Conservation (phyloP, 345 rosid species). For the Noccaea bulbosa region DNA sequence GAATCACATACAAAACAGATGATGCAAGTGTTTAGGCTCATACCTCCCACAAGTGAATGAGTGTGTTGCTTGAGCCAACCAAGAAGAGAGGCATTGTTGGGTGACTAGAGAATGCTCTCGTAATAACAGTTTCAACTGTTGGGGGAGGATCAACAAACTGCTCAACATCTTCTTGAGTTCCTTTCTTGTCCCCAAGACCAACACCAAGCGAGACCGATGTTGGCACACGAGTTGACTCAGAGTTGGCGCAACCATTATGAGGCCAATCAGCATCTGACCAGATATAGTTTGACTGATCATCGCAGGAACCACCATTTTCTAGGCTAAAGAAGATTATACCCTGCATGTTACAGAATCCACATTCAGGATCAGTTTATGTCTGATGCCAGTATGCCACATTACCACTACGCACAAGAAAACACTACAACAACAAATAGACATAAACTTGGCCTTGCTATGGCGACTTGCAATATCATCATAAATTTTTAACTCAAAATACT, state of each 20-base stretch:
- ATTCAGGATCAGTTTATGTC: constrained; percentile 29
- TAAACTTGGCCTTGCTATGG: constrained; percentile 14
- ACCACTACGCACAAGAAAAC: constrained; percentile 13
- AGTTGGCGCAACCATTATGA: constrained; percentile 81
- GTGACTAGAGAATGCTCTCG: constrained; percentile 86
- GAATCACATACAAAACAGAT: not conserved
- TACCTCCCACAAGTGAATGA: constrained; percentile 96
- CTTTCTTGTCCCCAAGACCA: constrained; percentile 77
- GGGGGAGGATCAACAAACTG: constrained; percentile 75
- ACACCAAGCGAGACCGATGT: constrained; percentile 70
- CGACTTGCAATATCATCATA: constrained; percentile 22
- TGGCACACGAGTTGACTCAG: constrained; percentile 76
- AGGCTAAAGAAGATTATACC: constrained; percentile 77
- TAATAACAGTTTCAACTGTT: constrained; percentile 65
- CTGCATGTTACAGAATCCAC: constrained; percentile 50
- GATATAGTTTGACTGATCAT: constrained; percentile 54
- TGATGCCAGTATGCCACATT: constrained; percentile 8
- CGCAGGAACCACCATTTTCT: constrained; percentile 53
- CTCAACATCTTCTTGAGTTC: constrained; percentile 74
- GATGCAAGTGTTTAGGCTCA: constrained; percentile 32
- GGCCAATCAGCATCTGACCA: constrained; percentile 95
- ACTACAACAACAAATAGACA: constrained; percentile 10
- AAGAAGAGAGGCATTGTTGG: constrained; percentile 89
- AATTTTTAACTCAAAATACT: constrained; percentile 17
- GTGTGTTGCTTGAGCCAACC: constrained; percentile 94